Conservation (phyloP, 2,329 filamentous ascomycete species). For the Ophidiomyces ophidiicola region DNA sequence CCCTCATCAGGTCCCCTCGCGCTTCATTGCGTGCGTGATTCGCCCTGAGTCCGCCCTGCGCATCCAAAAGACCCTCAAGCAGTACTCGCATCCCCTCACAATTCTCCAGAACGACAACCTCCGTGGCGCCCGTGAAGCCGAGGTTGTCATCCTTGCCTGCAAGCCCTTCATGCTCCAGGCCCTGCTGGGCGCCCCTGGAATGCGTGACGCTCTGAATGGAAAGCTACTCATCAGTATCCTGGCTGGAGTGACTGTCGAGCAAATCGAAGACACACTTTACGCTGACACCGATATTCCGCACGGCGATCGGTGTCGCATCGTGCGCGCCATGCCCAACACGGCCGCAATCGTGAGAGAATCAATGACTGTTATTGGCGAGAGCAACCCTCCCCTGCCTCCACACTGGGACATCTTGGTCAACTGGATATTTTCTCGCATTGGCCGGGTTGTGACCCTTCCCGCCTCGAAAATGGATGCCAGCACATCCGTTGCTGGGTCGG, state of each 20-base stretch:
- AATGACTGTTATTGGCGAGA: conserved; percentile 66
- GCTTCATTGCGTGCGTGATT: conserved; percentile 71
- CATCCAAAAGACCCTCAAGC: conserved; percentile 53
- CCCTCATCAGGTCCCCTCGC: conserved; percentile 51
- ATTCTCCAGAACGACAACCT: conserved; percentile 63
- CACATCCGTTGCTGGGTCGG: conserved; percentile 49
- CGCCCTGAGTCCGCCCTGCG: conserved; percentile 56
- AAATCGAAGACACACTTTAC: conserved; percentile 56
- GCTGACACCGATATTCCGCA: conserved; percentile 34
- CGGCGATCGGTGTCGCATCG: conserved; percentile 40
- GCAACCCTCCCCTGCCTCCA: conserved; percentile 35
- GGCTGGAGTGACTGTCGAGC: conserved; percentile 58
- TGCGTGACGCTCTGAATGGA: conserved; percentile 59
- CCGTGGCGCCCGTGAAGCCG: conserved; percentile 51
- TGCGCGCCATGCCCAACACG: conserved; percentile 77
- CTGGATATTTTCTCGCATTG: conserved; percentile 46
- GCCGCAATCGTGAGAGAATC: conserved; percentile 65
- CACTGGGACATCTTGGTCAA: conserved; percentile 36
- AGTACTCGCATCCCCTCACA: conserved; percentile 50
- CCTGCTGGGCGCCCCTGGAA: conserved; percentile 55
- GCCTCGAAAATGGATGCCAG: conserved; percentile 44
- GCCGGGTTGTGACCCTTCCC: conserved; percentile 39
- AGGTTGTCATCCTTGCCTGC: conserved; percentile 66
- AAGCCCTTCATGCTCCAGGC: conserved; percentile 64
- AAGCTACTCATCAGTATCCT: conserved; percentile 75